These are phyloP conservation scores for Pseudoscleropodium purum DNA, from an alignment of 225 moss, liverwort and hornwort genomes.

Conservation along the genomic window DNA sequence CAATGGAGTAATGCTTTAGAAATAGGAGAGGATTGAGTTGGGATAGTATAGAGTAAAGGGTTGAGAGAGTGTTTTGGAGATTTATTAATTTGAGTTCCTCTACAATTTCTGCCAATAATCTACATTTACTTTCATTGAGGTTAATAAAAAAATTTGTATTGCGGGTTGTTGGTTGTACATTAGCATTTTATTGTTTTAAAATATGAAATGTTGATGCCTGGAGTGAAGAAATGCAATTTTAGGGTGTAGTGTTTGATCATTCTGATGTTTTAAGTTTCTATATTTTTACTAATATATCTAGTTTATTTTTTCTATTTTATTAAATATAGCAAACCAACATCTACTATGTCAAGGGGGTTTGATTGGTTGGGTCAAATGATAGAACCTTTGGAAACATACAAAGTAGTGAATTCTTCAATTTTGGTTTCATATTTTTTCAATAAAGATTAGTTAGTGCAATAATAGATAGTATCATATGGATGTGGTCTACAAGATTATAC, in stretches of 20 bases:
- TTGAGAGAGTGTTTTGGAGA: neutral
- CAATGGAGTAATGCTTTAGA: neutral
- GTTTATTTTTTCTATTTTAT: neutral
- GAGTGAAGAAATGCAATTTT: neutral
- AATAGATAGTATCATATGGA: neutral
- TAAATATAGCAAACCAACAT: fast-evolving
- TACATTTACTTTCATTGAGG: neutral
- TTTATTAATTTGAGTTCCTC: neutral
- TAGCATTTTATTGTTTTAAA: neutral
- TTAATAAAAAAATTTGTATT: neutral
- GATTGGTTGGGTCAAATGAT: neutral
- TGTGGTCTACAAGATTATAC: no score
- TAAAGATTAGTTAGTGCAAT: neutral
- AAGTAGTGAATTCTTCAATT: no score
- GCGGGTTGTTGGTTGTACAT: no score
- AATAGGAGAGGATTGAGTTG: neutral
- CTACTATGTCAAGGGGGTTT: neutral
- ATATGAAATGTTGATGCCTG: neutral
- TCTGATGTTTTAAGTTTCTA: neutral
- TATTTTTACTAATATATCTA: neutral
- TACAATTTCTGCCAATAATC: neutral
- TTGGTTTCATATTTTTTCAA: neutral
- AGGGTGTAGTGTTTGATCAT: neutral
- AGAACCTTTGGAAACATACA: neutral
- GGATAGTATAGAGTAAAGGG: neutral